phyloP scores from a whole-genome alignment of 495 filamentous ascomycete genomes.

The Tuber melanosporum region DNA sequence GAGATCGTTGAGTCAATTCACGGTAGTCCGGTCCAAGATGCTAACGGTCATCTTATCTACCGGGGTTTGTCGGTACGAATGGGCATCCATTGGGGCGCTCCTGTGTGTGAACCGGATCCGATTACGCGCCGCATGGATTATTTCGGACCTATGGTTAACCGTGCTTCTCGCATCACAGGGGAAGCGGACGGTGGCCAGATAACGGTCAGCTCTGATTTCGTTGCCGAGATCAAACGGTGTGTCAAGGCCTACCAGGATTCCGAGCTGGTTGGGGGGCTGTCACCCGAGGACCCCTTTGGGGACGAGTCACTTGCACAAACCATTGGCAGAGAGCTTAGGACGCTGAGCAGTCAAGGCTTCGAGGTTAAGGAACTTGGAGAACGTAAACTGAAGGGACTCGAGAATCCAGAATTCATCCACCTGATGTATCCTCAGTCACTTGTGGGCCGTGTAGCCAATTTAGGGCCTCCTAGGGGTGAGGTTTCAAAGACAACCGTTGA shows the following conservation, averaged over 20 bases:
- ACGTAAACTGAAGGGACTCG: conserved; percentile 86
- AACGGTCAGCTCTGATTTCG: conserved; percentile 92
- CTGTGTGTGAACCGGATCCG: conserved; percentile 89
- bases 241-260: conserved; percentile 75
- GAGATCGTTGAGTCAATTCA: conserved; percentile 83
- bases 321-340: conserved; percentile 80
- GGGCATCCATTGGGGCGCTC: conserved; percentile 92
- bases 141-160: conserved; percentile 98
- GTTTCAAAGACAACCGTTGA: conserved; percentile 57
- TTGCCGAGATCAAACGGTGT: conserved; percentile 86
- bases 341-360: conserved; percentile 85
- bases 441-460: conserved; percentile 65
- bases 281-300: conserved; percentile 61
- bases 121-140: conserved; percentile 99
- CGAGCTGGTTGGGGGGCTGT: conserved; percentile 61
- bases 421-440: conserved; percentile 86
- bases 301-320: conserved; percentile 63
- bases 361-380: conserved; percentile 94
- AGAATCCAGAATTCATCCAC: conserved; percentile 94
- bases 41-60: conserved; percentile 84
- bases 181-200: conserved; percentile 98
- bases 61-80: conserved; percentile 90
- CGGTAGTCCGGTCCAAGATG: conserved; percentile 72
- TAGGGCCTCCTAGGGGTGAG: conserved; percentile 46
- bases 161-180: conserved; percentile 82